Evolutionary conservation across 345 rosid species (phyloP), one percentile per base, ranked within the genome.

Genomic region (Ceriops zippeliana): DNA sequence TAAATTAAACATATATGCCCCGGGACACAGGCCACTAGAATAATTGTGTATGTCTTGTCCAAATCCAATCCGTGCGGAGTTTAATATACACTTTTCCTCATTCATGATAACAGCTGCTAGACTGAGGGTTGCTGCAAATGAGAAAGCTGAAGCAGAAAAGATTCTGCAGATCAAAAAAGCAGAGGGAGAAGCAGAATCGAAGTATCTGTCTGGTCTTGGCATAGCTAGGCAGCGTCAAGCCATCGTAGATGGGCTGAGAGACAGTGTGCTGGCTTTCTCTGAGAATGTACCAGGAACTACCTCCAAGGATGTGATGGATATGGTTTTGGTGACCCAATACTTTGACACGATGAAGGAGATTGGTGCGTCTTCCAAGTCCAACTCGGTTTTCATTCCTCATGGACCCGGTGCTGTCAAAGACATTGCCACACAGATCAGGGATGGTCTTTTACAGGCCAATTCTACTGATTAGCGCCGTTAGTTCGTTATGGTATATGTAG

Each of bases 151-250:
- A 59, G 75, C 75, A 22, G 75, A 71, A 46, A 71, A 71, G 49
- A 71, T 71, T 5, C 32, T 71, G 63, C 69, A 71, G 69, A 71
- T 71, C 4, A 71, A 71, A 61, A 61, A 63, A 56, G 75, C 75
- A 6, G 75, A 71, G n/a, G 75, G 69, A 64, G 75, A 71, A 6
- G 75, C 75, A 56, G 75, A 71, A 53, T 54, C 75, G 5, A 71
- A 71, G 32, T 71, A 71, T 64, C 68, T 71, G 46, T 63, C 75
- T 3, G 75, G 75, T 32, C 69, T 71, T 58, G 75, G 75, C 57
- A 71, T 71, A 27, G 75, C 75, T 8, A 71, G 69, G 63, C 75
- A 71, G 64, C 75, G 75, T 2, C 75, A 71, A 38, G 75, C 75
- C 49, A 71, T 71, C 42, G 75, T 71, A 0, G 75, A 71, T 63